Base-by-base conservation (phyloP, 345 rosid genomes). In the Microthlaspi erraticum region DNA sequence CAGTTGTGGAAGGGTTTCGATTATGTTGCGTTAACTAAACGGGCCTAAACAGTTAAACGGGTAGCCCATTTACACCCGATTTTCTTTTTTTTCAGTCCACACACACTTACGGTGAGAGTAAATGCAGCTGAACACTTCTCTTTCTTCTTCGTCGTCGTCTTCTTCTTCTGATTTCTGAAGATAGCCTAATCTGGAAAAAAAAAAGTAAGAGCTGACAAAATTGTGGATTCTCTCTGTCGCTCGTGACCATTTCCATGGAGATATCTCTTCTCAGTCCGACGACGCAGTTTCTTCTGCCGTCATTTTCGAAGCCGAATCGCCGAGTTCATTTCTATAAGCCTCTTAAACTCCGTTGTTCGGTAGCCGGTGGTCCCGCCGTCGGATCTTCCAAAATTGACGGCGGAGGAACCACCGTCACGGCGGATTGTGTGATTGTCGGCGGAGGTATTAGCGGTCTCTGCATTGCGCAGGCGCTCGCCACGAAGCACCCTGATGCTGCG, bases 371-470 rank as follows among this genome's bases (percentile, higher is more conserved):
- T 17, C 79, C 92, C 34, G 65, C 81, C 17, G 70, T 83, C 63
- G 76, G 88, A 59, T 79, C 89, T 2, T 55, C 86, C 8, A 85
- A 77, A 52, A 67, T 70, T 41, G 77, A 71, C 16, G 70, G 71
- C 57, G 82, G 64, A 14, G 74, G 53, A 38, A 68, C 82, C 6
- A 68, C 57, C 17, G 59, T 71, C 31, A 50, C 83, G 20, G 81
- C 78, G n/a, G 99, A 91, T 60, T 91, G 93, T 71, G 96, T 91
- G 23, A 59, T 89, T 13, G 84, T 91, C 5, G 97, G 99, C 16
- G 95, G 89, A 3, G 99, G 99, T 33, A 93, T 93, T 58, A 87
- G 92, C 26, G 98, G 95, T 20, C 96, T 91, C 41, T 93, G 97
- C 80, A 86, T 93, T 11, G 98, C 97, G 3, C 96, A 91, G 70